Evolutionary conservation across 129 eudicot species (phyloP).

Genomic region (Oenanthe sinensis): DNA sequence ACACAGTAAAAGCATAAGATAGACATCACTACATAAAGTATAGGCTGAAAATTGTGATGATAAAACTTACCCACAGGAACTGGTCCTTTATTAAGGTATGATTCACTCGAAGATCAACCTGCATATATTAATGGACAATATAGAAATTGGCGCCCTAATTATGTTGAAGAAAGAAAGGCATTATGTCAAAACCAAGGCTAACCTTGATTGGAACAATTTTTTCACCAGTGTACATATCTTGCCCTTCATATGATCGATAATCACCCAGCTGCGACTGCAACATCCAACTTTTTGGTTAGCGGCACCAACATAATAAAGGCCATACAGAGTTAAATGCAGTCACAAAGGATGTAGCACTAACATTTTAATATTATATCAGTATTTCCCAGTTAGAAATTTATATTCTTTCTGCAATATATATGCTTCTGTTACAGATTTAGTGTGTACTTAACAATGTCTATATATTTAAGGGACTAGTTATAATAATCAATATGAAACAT

Average conservation of each 20-base stretch:
- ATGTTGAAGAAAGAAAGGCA: background rate
- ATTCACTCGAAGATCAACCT: constrained; percentile 96
- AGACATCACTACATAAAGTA: background rate
- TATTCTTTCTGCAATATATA: background rate
- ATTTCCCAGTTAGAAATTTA: background rate
- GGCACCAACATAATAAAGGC: constrained; percentile 1
- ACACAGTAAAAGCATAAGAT: constrained; percentile 1
- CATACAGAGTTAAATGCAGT: background rate
- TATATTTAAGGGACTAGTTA: background rate
- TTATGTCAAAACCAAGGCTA: constrained; percentile 15
- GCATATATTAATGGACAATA: constrained; percentile 13
- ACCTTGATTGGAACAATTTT: constrained; percentile 96
- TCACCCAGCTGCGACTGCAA: constrained; percentile 82
- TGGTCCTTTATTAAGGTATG: constrained; percentile 87
- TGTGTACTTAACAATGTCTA: background rate
- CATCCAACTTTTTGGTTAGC: constrained; percentile 9
- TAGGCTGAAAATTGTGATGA: background rate
- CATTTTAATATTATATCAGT: background rate
- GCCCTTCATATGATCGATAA: constrained; percentile 84
- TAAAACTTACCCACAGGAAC: constrained; percentile 74
- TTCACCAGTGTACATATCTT: constrained; percentile 93
- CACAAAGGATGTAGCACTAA: background rate
- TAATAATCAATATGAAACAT: background rate
- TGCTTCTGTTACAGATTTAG: background rate
- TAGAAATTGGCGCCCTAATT: constrained; percentile 17